These are phyloP conservation scores for Fusarium devonianum DNA, from an alignment of 2,329 filamentous ascomycete species.

Conservation along the genomic window DNA sequence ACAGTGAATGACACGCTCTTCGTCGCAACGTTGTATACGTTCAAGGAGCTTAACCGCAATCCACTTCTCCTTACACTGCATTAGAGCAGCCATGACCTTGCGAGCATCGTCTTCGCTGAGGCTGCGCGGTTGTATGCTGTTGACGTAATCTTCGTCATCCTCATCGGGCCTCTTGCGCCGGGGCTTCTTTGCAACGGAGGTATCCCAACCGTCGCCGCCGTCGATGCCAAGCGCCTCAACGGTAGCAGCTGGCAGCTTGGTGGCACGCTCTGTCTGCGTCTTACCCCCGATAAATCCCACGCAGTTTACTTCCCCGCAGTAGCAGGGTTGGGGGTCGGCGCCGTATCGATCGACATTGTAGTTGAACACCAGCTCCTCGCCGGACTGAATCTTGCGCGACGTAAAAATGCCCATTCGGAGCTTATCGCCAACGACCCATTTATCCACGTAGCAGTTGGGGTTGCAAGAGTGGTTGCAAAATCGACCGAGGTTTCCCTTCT, in stretches of 20 bases:
- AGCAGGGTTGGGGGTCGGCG: slow-evolving; percentile 94
- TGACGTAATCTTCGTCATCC: slow-evolving; percentile 95
- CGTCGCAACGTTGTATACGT: slow-evolving; percentile 85
- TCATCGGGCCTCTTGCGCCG: slow-evolving; percentile 91
- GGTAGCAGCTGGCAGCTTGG: slow-evolving; percentile 85
- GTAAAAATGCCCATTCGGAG: slow-evolving; percentile 99
- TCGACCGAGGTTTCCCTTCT: slow-evolving; percentile 91
- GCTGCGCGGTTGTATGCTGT: slow-evolving; percentile 80
- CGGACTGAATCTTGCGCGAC: slow-evolving; percentile 80
- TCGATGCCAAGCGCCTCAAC: slow-evolving; percentile 97
- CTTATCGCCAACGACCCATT: slow-evolving; percentile 98
- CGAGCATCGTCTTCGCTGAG: slow-evolving; percentile 85
- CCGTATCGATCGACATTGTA: slow-evolving; percentile 99
- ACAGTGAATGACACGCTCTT: slow-evolving; percentile 84
- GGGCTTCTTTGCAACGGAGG: slow-evolving; percentile 84
- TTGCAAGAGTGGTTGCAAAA: slow-evolving; percentile 99
- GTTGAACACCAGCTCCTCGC: slow-evolving; percentile 97
- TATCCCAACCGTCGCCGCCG: slow-evolving; percentile 91
- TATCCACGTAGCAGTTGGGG: slow-evolving; percentile 98
- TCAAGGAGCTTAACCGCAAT: slow-evolving; percentile 93
- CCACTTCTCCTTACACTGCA: slow-evolving; percentile 99
- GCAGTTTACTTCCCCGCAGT: slow-evolving; percentile 93
- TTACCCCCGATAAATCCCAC: slow-evolving; percentile 97
- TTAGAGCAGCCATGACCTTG: slow-evolving; percentile 94
- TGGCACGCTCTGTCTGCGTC: slow-evolving; percentile 94